Conservation (phyloP, 2,329 filamentous ascomycete species). For the Cercospora janseana region DNA sequence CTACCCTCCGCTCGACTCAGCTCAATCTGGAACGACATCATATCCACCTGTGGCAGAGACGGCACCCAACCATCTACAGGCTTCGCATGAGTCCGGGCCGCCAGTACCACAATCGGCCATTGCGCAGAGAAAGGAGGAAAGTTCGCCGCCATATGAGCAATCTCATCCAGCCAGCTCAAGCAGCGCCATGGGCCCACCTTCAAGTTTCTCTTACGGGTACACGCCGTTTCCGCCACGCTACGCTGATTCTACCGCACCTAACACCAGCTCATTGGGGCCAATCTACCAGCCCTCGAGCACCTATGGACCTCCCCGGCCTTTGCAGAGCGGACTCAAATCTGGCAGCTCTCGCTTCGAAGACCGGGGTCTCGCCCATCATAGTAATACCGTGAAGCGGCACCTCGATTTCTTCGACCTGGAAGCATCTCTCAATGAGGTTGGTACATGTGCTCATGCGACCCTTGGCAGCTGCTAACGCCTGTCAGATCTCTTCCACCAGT, state of each 20-base stretch:
- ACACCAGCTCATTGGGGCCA: constrained; percentile 37
- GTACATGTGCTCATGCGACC: constrained; percentile 1
- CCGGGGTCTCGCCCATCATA: constrained; percentile 32
- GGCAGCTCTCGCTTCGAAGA: constrained; percentile 32
- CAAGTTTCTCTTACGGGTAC: constrained; percentile 40
- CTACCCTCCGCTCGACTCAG: constrained; percentile 17
- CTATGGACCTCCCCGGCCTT: constrained; percentile 43
- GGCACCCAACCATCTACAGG: constrained; percentile 34
- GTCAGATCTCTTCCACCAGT: constrained; percentile 47
- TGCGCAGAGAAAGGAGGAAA: constrained; percentile 23
- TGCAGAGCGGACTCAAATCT: constrained; percentile 40
- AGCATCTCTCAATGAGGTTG: constrained; percentile 51
- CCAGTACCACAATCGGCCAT: constrained; percentile 24
- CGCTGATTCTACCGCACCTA: constrained; percentile 41
- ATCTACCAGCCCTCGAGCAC: constrained; percentile 45
- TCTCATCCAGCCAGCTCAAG: constrained; percentile 36
- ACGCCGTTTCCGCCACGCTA: constrained; percentile 44
- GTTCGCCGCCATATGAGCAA: constrained; percentile 41
- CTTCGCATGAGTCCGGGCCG: constrained; percentile 33
- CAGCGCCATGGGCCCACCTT: constrained; percentile 41
- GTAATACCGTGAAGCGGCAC: constrained; percentile 60
- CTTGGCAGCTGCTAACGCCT: constrained; percentile 15
- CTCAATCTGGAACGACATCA: constrained; percentile 18
- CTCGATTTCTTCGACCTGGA: constrained; percentile 62
- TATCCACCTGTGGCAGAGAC: constrained; percentile 32